Evolutionary conservation across 2,329 filamentous ascomycete genomes (phyloP).

Genomic region (Aplosporella prunicola): DNA sequence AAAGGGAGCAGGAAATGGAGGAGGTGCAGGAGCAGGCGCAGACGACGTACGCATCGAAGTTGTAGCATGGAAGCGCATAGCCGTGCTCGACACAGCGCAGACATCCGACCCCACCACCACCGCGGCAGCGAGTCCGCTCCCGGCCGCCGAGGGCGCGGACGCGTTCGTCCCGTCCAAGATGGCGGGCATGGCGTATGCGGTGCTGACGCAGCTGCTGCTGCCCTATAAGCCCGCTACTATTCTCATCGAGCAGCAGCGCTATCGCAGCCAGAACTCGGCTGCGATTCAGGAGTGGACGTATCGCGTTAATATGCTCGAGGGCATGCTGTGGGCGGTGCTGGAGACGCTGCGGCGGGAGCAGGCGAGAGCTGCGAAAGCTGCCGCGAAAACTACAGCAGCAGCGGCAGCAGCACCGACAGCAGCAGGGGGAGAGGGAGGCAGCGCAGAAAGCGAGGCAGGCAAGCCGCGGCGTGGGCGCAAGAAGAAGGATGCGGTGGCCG

Average conservation of each 20-base stretch:
- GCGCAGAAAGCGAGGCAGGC: background rate
- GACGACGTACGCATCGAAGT: slow-evolving; percentile 1
- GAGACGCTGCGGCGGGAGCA: slow-evolving; percentile 42
- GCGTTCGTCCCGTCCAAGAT: slow-evolving; percentile 46
- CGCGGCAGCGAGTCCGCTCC: background rate
- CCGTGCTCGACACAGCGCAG: slow-evolving; percentile 2
- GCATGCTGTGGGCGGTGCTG: slow-evolving; percentile 67
- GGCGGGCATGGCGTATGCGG: slow-evolving; percentile 45
- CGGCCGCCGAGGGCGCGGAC: slow-evolving; percentile 20
- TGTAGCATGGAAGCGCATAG: slow-evolving; percentile 8
- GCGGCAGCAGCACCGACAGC: too few species aligned
- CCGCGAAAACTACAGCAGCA: background rate
- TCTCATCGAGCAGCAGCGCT: slow-evolving; percentile 59
- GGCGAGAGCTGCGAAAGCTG: background rate
- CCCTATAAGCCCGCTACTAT: slow-evolving; percentile 54
- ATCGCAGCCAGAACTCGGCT: slow-evolving; percentile 52
- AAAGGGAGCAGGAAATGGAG: background rate
- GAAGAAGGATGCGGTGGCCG: too few species aligned
- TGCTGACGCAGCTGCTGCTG: slow-evolving; percentile 43
- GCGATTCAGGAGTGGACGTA: slow-evolving; percentile 75
- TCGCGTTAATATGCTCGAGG: slow-evolving; percentile 71
- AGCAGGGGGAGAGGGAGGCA: too few species aligned
- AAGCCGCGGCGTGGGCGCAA: too few species aligned
- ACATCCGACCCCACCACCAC: background rate
- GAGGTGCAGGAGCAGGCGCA: background rate